Percentiles rank a stretch among this genome's conserved stretches.
Evolutionary conservation across 2,329 filamentous ascomycete genomes (phyloP).

Genomic region (Didymella glomerata): DNA sequence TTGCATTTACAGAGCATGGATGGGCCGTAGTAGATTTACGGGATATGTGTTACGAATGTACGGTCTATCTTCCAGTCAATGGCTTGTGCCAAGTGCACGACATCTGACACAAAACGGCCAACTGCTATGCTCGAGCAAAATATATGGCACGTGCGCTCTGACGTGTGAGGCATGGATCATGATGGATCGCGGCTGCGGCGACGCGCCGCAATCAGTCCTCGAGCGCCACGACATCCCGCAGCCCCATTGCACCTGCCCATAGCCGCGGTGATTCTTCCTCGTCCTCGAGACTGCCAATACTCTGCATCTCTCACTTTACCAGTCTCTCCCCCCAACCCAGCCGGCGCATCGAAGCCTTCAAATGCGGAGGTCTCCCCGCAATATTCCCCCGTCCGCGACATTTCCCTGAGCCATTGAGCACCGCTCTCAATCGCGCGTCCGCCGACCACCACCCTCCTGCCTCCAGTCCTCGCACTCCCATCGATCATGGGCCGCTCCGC

Average conservation of each 20-base stretch:
- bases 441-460: background rate
- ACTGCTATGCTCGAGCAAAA: background rate
- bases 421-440: background rate
- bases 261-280: background rate
- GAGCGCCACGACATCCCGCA: constrained; percentile 18
- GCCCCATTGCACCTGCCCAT: constrained; percentile 5
- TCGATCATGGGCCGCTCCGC: constrained; percentile 48
- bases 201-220: constrained; percentile 7
- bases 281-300: background rate
- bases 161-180: constrained; percentile 20
- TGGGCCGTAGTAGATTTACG: constrained; percentile 21
- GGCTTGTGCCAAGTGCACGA: background rate
- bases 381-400: constrained; percentile 11
- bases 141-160: constrained; percentile 21
- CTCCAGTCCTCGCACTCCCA: background rate
- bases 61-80: constrained; percentile 11
- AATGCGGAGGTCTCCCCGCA: constrained; percentile 29
- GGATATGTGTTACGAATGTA: constrained; percentile 45
- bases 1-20: constrained; percentile 2
- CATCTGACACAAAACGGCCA: background rate
- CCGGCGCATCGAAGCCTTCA: constrained; percentile 7
- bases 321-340: background rate
- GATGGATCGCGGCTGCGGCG: constrained; percentile 3
- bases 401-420: constrained; percentile 5
- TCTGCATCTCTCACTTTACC: background rate